Evolutionary conservation across 768 basidiomycete species (phyloP).

Genomic region (Sporobolomyces roseus): DNA sequence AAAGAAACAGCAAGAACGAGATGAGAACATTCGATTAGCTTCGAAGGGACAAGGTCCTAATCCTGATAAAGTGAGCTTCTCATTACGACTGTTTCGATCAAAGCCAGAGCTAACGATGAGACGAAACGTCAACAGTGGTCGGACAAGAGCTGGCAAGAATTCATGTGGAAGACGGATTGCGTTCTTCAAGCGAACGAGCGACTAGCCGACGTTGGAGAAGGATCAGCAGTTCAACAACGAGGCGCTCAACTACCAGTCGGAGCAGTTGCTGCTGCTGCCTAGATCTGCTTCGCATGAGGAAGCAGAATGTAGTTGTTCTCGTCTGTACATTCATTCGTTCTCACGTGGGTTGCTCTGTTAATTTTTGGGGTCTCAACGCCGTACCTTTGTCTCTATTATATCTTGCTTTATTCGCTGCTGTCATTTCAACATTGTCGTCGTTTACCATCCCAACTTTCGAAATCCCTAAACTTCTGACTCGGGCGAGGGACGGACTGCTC

Average conservation of each 20-base stretch:
- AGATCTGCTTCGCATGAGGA: background rate
- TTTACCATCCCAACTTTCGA: too few relatives aligned
- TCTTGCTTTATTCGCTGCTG: background rate
- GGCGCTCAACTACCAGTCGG: conserved; percentile 12
- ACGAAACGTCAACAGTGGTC: background rate
- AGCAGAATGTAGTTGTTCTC: background rate
- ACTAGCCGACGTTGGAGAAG: background rate
- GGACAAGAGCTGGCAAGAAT: conserved; percentile 22
- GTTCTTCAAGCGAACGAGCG: conserved; percentile 12
- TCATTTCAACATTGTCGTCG: conserved; percentile 5
- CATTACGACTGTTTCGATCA: background rate
- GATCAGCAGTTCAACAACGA: background rate
- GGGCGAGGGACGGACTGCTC: too few relatives aligned
- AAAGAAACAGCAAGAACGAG: conserved; percentile 41
- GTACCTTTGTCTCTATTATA: background rate
- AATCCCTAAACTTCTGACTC: too few relatives aligned
- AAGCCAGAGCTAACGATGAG: background rate
- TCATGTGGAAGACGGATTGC: conserved; percentile 24
- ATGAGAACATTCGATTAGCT: conserved; percentile 40
- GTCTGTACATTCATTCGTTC: background rate
- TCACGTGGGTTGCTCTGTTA: background rate
- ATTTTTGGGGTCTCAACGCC: background rate
- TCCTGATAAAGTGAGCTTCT: conserved; percentile 41
- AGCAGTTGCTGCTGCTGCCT: conserved; percentile 10
- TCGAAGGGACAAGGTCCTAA: conserved; percentile 40